phyloP scores from a whole-genome alignment of 1,284 basidiomycete genomes.

The Termitomyces sp. region DNA sequence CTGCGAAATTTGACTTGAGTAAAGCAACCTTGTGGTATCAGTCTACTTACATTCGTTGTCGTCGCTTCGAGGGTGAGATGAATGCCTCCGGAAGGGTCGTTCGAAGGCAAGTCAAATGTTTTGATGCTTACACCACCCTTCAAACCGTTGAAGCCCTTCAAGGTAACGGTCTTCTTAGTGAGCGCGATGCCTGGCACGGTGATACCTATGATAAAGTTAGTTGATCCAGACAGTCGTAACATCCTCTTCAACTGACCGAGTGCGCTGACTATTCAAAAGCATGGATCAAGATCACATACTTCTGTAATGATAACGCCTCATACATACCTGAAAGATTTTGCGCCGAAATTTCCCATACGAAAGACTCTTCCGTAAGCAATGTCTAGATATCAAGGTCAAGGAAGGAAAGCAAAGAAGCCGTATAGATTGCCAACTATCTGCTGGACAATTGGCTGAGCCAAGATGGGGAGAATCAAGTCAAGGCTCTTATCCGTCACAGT shows the following conservation, averaged over 20 bases:
- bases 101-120: constrained; percentile 67
- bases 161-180: constrained; percentile 54
- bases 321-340: constrained; percentile 55
- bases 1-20: constrained; percentile 26
- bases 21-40: neutral
- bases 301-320: neutral
- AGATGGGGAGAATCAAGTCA: constrained; percentile 62
- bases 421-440: constrained; percentile 51
- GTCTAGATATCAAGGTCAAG: constrained; percentile 26
- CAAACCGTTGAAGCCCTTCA: constrained; percentile 72
- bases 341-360: constrained; percentile 73
- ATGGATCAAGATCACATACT: constrained; percentile 6
- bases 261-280: constrained; percentile 38
- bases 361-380: constrained; percentile 63
- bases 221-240: constrained; percentile 8
- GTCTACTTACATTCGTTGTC: constrained; percentile 50
- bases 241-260: constrained; percentile 35
- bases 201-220: constrained; percentile 38
- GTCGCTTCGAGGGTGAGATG: constrained; percentile 61
- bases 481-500: constrained; percentile 61
- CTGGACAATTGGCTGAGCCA: constrained; percentile 79
- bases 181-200: constrained; percentile 52
- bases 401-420: neutral
- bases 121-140: constrained; percentile 61
- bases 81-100: constrained; percentile 76